These are phyloP conservation scores for Leccinum ochraceum DNA, from an alignment of 768 basidiomycete genomes.

Conservation along the genomic window DNA sequence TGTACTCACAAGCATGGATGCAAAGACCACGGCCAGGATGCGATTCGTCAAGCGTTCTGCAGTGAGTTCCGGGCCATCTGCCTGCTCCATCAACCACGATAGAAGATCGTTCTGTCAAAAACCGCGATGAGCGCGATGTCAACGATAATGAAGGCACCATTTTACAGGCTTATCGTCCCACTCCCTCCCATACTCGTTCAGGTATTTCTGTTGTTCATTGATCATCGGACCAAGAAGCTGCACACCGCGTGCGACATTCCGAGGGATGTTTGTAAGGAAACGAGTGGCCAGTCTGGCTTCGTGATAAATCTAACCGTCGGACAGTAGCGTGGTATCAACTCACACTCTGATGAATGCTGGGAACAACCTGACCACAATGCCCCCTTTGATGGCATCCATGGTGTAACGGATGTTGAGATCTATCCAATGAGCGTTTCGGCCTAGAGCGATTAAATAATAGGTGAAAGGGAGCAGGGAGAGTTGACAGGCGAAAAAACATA, in stretches of 20 bases:
- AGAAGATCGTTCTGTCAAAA: constrained; percentile 34
- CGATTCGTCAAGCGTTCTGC: constrained; percentile 23
- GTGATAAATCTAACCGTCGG: not conserved
- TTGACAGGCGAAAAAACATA: constrained; percentile 13
- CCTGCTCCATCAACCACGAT: constrained; percentile 36
- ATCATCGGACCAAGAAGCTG: not conserved
- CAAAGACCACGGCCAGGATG: constrained; percentile 18
- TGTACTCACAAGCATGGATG: constrained; percentile 25
- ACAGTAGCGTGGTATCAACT: not conserved
- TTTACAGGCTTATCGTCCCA: constrained; percentile 2
- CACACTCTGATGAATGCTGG: constrained; percentile 22
- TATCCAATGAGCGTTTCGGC: constrained; percentile 29
- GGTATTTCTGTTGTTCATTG: not conserved
- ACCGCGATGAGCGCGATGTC: not conserved
- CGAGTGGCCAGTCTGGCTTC: not conserved
- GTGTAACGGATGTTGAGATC: constrained; percentile 33
- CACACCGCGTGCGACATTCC: not conserved
- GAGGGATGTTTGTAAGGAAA: not conserved
- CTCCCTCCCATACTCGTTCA: not conserved
- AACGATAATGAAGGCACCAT: not conserved
- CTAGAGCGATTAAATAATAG: constrained; percentile 9
- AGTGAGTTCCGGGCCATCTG: constrained; percentile 18
- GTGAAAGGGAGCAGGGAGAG: too few relatives aligned
- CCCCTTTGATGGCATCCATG: constrained; percentile 24
- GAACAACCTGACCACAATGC: constrained; percentile 24